phyloP scores from a whole-genome alignment of 1,139 yeast species.

The Komagataea norvegica region DNA sequence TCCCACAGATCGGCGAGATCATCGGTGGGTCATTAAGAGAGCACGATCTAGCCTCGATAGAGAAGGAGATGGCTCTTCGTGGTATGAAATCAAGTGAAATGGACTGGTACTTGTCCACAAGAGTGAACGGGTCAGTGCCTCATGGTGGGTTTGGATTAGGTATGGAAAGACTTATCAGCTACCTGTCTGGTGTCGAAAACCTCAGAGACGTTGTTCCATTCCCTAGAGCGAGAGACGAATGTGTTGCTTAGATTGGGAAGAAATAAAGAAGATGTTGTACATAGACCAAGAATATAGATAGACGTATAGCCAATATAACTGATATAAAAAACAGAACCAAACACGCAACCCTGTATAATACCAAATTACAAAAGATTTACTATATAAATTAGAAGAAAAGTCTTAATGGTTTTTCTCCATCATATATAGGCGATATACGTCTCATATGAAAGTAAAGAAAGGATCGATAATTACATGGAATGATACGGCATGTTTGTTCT shows the following conservation, averaged over 20 bases:
- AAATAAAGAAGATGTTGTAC: too few relatives aligned
- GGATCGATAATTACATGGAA: too few relatives aligned
- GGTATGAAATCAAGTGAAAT: conserved; percentile 56
- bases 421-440: too few relatives aligned
- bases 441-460: too few relatives aligned
- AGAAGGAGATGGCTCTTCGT: conserved; percentile 44
- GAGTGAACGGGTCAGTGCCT: conserved; percentile 78
- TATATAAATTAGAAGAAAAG: too few relatives aligned
- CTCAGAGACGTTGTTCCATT: conserved; percentile 85
- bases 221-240: conserved; percentile 52
- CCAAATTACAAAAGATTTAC: too few relatives aligned
- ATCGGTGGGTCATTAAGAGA: conserved; percentile 95
- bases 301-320: too few relatives aligned
- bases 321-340: too few relatives aligned
- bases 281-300: too few relatives aligned
- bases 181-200: conserved; percentile 67
- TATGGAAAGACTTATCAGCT: conserved; percentile 76
- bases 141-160: conserved; percentile 99
- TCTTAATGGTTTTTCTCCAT: too few relatives aligned
- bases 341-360: too few relatives aligned
- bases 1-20: conserved; percentile 94
- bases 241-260: conserved; percentile 44
- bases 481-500: too few relatives aligned
- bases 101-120: conserved; percentile 74
- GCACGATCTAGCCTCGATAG: conserved; percentile 47